Evolutionary conservation across 768 basidiomycete species (phyloP), one percentile per base, ranked within the genome.

Genomic region (Crepidotus variabilis): DNA sequence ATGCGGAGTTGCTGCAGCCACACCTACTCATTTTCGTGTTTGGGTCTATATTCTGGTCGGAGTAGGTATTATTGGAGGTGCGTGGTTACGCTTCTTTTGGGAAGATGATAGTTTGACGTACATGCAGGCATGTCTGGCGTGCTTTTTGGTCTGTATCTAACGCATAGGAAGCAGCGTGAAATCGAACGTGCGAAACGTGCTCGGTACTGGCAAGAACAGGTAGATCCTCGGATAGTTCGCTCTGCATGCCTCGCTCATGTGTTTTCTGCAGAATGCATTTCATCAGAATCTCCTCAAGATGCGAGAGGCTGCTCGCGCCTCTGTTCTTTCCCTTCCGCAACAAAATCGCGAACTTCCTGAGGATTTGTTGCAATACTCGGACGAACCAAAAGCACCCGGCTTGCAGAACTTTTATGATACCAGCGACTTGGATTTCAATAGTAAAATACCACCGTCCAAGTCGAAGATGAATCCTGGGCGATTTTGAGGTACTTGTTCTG

Each of bases 171-270:
- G 61, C 82, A 88, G 60, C 84, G 92, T 61, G 85, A 86, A 43
- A 70, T 75, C 56, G 91, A 94, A 64, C 86, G 90, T 47, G 86
- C 90, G 72, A 92, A 88, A 71, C 87, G 92, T 61, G 73, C 86
- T 45, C 90, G 92, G 67, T 94, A 94, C 72, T 94, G 92, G 87
- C 85, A 86, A 61, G 92, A 94, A 74, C 92, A 92, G 79, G 87
- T 85, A 60, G n/a, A 48, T 50, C 63, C 14, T 22, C 10, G 10
- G 47, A 23, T 52, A 36, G 8, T 57, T n/a, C 20, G 47, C 47
- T 13, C 13, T 18, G n/a, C 21, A n/a, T 45, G 13, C 47, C 54
- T 58, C 39, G 55, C 32, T 57, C 24, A 50, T 36, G 9, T 28
- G 35, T 18, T 22, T 28, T 24, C 24, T 54, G 16, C 62, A 90